Conservation (phyloP, 192 early-diverging fungal genomes). For the Backusella luteola region DNA sequence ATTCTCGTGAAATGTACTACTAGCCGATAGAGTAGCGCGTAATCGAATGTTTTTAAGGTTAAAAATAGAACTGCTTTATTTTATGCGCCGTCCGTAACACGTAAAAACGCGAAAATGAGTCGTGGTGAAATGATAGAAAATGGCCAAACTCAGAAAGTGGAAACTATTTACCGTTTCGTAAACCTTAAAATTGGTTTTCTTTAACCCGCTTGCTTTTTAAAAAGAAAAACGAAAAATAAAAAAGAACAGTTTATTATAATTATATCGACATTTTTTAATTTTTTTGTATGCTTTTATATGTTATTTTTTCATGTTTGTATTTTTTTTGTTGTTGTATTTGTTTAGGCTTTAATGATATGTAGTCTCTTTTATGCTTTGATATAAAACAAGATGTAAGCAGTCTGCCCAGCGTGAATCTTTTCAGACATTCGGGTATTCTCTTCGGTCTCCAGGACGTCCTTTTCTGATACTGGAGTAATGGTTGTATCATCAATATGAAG, state of each 20-base stretch:
- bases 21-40: background rate
- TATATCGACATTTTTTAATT: background rate
- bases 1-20: background rate
- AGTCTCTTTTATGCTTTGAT: constrained; percentile 33
- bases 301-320: background rate
- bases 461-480: constrained; percentile 55
- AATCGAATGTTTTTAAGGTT: background rate
- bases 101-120: background rate
- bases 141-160: background rate
- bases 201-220: background rate
- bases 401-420: constrained; percentile 46
- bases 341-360: constrained; percentile 19
- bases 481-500: constrained; percentile 89
- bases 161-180: background rate
- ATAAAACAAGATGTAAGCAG: constrained; percentile 82
- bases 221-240: background rate
- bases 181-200: background rate
- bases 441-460: constrained; percentile 57
- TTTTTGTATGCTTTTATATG: background rate
- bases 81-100: background rate
- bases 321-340: background rate
- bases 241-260: background rate
- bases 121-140: background rate
- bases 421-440: constrained; percentile 32
- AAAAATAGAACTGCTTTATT: background rate